Base-by-base conservation (phyloP, 495 filamentous ascomycete species). In the Penicillium parvum region DNA sequence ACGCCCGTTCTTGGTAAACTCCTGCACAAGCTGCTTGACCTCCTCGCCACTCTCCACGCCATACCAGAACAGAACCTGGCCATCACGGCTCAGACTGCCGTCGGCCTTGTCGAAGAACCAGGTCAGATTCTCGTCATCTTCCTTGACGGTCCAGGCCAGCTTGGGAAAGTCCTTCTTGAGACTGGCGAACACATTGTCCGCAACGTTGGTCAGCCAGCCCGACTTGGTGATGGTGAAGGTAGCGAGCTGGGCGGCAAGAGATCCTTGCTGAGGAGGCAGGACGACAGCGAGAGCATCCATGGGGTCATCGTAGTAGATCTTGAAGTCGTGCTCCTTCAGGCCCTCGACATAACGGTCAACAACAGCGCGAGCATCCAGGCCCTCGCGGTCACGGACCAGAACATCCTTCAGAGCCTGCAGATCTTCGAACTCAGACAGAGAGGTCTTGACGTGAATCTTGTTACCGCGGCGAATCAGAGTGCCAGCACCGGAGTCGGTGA, bases 71-170 rank as follows among this genome's bases (percentile, higher is more conserved):
- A 97, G 83, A 25, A 96, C 88, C 54, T 94, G 83, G 40, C 88
- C 88, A 37, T 87, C 79, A 22, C 81, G 78, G 32, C 85, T 86
- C 45, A 96, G 72, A 65, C 86, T 95, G 34, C 94, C 94, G 46
- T 95, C 88, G 7, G 92, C 85, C 74, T 96, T 96, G 69, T 95
- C 91, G 49, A 94, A 96, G 73, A 97, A 97, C 92, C 92, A 98
- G 19, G 86, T 89, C 55, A 98, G 74, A 63, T 97, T 97, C 76
- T 97, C 94, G 49, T 98, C 92, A 47, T 92, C 87, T 53, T 89
- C 84, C 70, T 88, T 90, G 29, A 96, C 92, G n/a, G 89, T 95
- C 91, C 92, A 98, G 23, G 90, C 83, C 40, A 97, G 78, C 68
- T 84, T 90, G 47, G 87, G 81, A 61, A 88, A 86, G 55, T 96